Base-by-base conservation (phyloP, 345 rosid genomes). In the Eucalyptus paniculata region DNA sequence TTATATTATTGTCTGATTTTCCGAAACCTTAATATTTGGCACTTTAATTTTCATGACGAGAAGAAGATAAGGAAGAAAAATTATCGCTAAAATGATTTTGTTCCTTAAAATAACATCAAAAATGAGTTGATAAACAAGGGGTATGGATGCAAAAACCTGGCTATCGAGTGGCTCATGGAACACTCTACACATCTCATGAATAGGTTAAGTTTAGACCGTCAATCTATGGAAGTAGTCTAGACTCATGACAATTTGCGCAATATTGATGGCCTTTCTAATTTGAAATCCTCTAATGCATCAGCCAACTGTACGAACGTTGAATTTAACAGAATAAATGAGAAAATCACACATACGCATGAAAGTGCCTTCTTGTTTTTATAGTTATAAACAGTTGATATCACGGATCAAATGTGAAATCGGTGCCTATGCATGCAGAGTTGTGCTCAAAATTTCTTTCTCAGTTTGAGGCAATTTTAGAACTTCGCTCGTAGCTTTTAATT, bases 351-450 rank as follows among this genome's bases (percentile, higher is more conserved):
- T 19, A 9, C 8, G 7, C 45, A 34, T 37, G 14, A 72, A 18
- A 72, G 12, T 19, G 24, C 8, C 44, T 34, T 34, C 21, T 9
- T 1, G 2, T 72, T 6, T 32, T 77, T 86, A 45, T 32, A 32
- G 67, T 26, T 88, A 15, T 83, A 91, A 53, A 90, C 87, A 47
- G 91, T 83, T 34, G 91, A n/a, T 18, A 50, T 81, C 87, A 51
- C 7, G 65, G 21, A 26, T 77, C 83, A 77, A 37, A 40, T 37
- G 42, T 19, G 47, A 24, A 37, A 37, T 21, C 5, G 13, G 26
- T 12, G 8, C 83, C 24, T 24, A 77, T 40, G 5, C 47, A 40
- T 12, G 47, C 28, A 12, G 85, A 77, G 85, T 40, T 40, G 15
- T 77, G 44, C 82, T 21, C 82, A 69, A 18, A 19, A 72, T 72